Evolutionary conservation across 2,329 filamentous ascomycete species (phyloP).

Genomic region (Exophiala calicioides): DNA sequence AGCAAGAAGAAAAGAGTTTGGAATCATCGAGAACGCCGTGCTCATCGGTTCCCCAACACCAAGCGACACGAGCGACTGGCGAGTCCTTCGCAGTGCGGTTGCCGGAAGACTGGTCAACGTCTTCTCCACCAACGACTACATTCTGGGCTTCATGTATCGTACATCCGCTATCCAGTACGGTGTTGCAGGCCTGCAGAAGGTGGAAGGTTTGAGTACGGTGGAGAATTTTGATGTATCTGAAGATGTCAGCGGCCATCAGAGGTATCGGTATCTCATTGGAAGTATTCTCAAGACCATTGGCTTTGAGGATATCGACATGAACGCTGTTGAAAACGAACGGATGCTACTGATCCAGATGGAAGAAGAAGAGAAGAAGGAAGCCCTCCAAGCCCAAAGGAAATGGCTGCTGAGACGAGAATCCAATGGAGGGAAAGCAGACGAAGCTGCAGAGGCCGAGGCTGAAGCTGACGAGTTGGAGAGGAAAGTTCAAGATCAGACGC

Average conservation of each 20-base stretch:
- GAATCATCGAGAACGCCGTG: conserved; percentile 78
- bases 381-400: conserved; percentile 26
- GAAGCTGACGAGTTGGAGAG: conserved; percentile 32
- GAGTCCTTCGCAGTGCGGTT: conserved; percentile 73
- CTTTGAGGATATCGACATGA: conserved; percentile 65
- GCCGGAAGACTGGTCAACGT: conserved; percentile 83
- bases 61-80: conserved; percentile 71
- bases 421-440: conserved; percentile 29
- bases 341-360: conserved; percentile 43
- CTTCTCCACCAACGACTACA: conserved; percentile 82
- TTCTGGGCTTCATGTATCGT: conserved; percentile 84
- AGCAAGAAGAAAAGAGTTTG: conserved; percentile 77
- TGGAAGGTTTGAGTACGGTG: conserved; percentile 53
- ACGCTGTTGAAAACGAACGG: conserved; percentile 47
- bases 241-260: conserved; percentile 67
- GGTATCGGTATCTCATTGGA: conserved; percentile 68
- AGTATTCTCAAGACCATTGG: conserved; percentile 66
- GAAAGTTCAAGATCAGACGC: conserved; percentile 30
- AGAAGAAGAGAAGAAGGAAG: conserved; percentile 39
- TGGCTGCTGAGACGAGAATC: conserved; percentile 29
- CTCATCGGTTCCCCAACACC: conserved; percentile 80
- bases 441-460: conserved; percentile 32
- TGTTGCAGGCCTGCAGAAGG: conserved; percentile 77
- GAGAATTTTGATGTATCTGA: conserved; percentile 70
- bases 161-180: conserved; percentile 80